Base-by-base conservation (phyloP, 192 early-diverging fungal genomes). In the Gigaspora rosea region DNA sequence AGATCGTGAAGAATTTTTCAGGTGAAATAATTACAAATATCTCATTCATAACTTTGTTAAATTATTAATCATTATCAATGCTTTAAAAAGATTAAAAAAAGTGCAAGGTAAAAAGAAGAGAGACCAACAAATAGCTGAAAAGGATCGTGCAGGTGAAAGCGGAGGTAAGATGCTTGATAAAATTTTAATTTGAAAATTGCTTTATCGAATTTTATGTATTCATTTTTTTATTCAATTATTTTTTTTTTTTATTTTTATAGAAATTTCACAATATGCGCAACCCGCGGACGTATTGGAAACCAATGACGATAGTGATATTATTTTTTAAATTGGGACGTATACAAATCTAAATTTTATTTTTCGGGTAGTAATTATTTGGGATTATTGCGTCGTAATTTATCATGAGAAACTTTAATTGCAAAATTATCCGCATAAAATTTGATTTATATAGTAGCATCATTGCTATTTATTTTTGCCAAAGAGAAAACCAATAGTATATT, bases 31-130 rank as follows among this genome's bases (percentile, higher is more conserved):
- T 35, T 20, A 46, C 0, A 20, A 33, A 62, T 36, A 41, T 35
- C 13, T n/a, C 0, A 41, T 49, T 18, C 7, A 2, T 16, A 20
- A 62, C 10, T 18, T 56, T 35, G 27, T 35, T 22, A 20, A 27
- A 35, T 56, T 73, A 13, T 36, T 6, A 27, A 46, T 49, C 71
- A 22, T n/a, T 66, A 51, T 71, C 69, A 1, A 27, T 27, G 18
- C 8, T 48, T 50, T 46, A 11, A 49, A 56, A 75, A 90, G 94
- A 77, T 83, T 99, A 79, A 99, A 99, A 86, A 99, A 97, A 85
- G 94, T 99, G 36, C 98, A 99, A 82, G 92, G 91, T 32, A 97
- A 97, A 84, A 99, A 99, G 90, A 99, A 99, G 93, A 88, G 93
- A 72, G 90, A 86, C 54, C 77, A 86, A 66, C 91, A 87, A 13